A percentile compares a stretch with the other conserved stretches of the same genome.
Evolutionary conservation across 768 basidiomycete genomes (phyloP).

Genomic region (Tricholoma sp.): DNA sequence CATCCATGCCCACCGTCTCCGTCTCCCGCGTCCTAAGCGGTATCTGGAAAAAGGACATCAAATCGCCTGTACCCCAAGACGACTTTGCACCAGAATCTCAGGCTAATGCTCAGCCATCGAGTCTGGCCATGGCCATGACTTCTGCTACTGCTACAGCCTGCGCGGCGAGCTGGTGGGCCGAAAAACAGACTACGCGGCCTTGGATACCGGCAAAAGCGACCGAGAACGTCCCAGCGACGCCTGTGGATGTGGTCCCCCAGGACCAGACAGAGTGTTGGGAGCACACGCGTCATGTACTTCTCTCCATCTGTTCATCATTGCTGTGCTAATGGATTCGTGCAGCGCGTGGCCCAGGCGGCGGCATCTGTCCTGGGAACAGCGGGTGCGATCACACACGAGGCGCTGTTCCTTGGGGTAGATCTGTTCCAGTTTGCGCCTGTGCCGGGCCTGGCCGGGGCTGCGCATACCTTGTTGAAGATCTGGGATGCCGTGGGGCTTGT

Average conservation of each 20-base stretch:
- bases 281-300: conserved; percentile 29
- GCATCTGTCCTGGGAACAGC: conserved; percentile 37
- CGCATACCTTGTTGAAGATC: conserved; percentile 48
- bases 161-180: not conserved
- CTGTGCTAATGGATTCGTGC: not conserved
- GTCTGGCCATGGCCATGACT: not conserved
- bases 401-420: conserved; percentile 35
- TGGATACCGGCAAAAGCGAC: conserved; percentile 22
- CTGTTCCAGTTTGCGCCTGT: conserved; percentile 48
- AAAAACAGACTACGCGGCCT: conserved; percentile 11
- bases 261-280: conserved; percentile 36
- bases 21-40: not conserved
- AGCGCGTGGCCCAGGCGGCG: conserved; percentile 33
- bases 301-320: not conserved
- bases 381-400: conserved; percentile 39
- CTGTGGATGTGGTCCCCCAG: conserved; percentile 22
- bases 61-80: not conserved
- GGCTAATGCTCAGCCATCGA: too few species aligned
- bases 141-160: not conserved
- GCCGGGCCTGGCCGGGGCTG: conserved; percentile 48
- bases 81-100: too few species aligned
- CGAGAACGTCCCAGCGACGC: conserved; percentile 9
- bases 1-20: not conserved
- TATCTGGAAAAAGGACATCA: not conserved
- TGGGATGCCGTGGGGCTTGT: conserved; percentile 61